Conservation (phyloP, 1,139 yeast genomes). For the Yamadazyma diddensiae region DNA sequence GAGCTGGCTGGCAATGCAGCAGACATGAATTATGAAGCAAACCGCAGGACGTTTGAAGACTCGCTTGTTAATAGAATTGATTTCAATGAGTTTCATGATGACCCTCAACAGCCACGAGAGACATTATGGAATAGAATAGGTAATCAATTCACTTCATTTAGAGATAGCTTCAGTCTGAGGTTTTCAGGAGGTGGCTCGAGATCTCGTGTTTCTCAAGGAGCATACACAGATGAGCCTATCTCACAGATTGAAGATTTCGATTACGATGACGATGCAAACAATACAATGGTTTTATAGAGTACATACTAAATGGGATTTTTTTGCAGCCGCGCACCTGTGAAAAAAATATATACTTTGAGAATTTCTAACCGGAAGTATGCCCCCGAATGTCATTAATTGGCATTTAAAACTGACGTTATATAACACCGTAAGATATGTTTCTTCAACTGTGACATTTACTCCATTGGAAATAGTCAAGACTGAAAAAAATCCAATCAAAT, state of each 20-base stretch:
- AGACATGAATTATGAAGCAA: slow-evolving; percentile 30
- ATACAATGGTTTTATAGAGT: slow-evolving; percentile 13
- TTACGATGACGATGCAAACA: slow-evolving; percentile 28
- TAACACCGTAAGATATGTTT: slow-evolving; percentile 12
- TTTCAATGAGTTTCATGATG: slow-evolving; percentile 12
- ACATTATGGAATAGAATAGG: slow-evolving; percentile 24
- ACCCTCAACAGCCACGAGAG: not conserved
- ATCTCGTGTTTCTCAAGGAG: not conserved
- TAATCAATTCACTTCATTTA: slow-evolving; percentile 23
- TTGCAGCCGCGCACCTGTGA: slow-evolving; percentile 3
- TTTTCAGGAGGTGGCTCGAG: slow-evolving; percentile 12
- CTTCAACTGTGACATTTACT: slow-evolving; percentile 13
- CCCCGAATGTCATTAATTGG: not conserved
- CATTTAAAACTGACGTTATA: not conserved
- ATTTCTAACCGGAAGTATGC: not conserved
- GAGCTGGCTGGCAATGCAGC: slow-evolving; percentile 20
- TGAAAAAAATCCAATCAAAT: slow-evolving; percentile 8
- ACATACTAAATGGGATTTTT: not conserved
- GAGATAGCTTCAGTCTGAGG: slow-evolving; percentile 18
- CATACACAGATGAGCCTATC: slow-evolving; percentile 14
- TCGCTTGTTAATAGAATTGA: slow-evolving; percentile 11
- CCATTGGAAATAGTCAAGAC: slow-evolving; percentile 9
- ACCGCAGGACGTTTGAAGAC: slow-evolving; percentile 25
- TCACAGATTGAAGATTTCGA: slow-evolving; percentile 17
- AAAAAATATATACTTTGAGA: too few relatives aligned